A percentile compares a stretch with the other conserved stretches of the same genome.
These are phyloP conservation scores for Amanita pallidorosea DNA, from an alignment of 768 basidiomycete species.

Conservation along the genomic window DNA sequence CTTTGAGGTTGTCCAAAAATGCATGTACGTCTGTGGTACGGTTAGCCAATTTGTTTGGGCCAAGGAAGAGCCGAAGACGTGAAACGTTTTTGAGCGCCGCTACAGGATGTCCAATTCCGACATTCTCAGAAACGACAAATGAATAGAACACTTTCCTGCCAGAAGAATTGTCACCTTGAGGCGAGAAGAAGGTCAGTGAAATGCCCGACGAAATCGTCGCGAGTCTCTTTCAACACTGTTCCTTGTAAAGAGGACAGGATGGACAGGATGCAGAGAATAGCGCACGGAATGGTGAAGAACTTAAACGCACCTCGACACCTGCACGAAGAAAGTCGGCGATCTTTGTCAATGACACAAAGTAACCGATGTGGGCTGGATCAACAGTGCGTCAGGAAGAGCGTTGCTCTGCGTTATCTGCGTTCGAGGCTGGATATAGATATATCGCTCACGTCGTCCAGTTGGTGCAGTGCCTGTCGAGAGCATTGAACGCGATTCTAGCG, in stretches of 20 bases:
- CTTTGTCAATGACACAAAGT: constrained; percentile 92
- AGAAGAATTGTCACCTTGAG: constrained; percentile 68
- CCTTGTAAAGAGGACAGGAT: constrained; percentile 1
- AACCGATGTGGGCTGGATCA: constrained; percentile 82
- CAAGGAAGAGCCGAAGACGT: neutral
- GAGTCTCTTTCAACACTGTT: constrained; percentile 6
- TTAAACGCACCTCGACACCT: constrained; percentile 60
- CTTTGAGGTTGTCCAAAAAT: constrained; percentile 96
- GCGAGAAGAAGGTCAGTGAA: neutral
- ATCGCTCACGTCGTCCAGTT: constrained; percentile 78
- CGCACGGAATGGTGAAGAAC: neutral
- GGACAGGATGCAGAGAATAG: constrained; percentile 6
- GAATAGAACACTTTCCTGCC: constrained; percentile 41
- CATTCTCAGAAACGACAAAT: neutral
- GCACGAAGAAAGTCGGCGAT: constrained; percentile 93
- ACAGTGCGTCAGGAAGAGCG: constrained; percentile 2
- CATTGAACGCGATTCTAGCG: constrained; percentile 5
- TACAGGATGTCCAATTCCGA: neutral
- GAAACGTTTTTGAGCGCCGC: no score
- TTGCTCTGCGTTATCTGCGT: neutral
- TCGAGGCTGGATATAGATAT: neutral
- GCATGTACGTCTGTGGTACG: constrained; percentile 75
- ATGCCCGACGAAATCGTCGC: neutral
- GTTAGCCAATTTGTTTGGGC: neutral
- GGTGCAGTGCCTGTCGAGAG: constrained; percentile 68